These are phyloP conservation scores for Corymbia citriodora DNA, from an alignment of 441 rosid genomes.

Conservation along the genomic window DNA sequence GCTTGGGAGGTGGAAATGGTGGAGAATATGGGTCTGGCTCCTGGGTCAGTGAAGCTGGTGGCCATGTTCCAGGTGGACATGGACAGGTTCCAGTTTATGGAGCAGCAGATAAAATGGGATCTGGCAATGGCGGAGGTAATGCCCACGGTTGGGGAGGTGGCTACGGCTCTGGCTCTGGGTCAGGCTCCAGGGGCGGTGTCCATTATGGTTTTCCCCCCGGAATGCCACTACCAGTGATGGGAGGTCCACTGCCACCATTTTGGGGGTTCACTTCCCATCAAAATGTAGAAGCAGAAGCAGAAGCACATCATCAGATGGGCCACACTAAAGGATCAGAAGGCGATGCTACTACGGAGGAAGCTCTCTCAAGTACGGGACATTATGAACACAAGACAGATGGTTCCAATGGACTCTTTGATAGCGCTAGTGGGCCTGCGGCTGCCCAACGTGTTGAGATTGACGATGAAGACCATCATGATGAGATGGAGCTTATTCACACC, in stretches of 20 bases:
- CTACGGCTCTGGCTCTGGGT: not conserved
- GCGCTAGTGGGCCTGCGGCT: not conserved
- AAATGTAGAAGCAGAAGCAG: not conserved
- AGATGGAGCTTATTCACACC: not conserved
- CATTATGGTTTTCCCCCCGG: not conserved
- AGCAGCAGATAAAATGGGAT: not conserved
- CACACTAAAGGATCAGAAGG: not conserved
- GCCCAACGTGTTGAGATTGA: not conserved
- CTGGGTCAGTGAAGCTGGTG: not conserved
- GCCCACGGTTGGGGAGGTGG: not conserved
- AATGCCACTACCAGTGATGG: not conserved
- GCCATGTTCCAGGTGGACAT: not conserved
- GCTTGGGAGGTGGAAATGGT: not conserved
- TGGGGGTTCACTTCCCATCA: not conserved
- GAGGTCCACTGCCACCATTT: not conserved
- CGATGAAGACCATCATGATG: not conserved
- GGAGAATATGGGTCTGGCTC: not conserved
- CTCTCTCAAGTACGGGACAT: not conserved
- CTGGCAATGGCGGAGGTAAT: not conserved
- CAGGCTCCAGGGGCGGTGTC: not conserved
- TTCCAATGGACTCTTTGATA: not conserved
- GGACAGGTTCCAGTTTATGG: constrained; percentile 1
- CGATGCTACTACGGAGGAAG: not conserved
- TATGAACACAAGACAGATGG: not conserved
- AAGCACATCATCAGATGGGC: not conserved